Percentiles rank a stretch among this genome's conserved stretches.
Conservation (phyloP, 2,329 filamentous ascomycete species). For the Aphanoascus verrucosus region DNA sequence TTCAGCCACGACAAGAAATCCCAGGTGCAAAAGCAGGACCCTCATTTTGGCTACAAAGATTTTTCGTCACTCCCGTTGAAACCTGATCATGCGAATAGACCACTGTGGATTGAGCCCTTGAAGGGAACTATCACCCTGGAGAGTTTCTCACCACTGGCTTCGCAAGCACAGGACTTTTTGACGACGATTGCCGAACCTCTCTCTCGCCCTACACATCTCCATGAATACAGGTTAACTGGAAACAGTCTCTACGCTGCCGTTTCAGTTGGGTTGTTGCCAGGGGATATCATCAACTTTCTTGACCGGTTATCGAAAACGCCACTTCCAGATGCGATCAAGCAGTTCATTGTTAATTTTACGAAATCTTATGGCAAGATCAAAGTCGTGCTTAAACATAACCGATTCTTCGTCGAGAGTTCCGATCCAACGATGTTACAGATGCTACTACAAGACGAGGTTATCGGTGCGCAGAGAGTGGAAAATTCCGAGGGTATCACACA, state of each 20-base stretch:
- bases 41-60: conserved; percentile 56
- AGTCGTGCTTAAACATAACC: conserved; percentile 85
- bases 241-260: conserved; percentile 94
- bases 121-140: conserved; percentile 84
- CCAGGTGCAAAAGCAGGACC: conserved; percentile 36
- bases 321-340: conserved; percentile 66
- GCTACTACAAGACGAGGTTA: conserved; percentile 72
- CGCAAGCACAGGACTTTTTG: conserved; percentile 83
- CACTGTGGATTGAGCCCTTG: conserved; percentile 84
- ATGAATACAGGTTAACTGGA: conserved; percentile 84
- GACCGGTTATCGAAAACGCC: conserved; percentile 83
- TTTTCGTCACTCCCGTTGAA: conserved; percentile 77
- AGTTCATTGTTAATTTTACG: conserved; percentile 73
- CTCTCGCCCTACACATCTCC: conserved; percentile 78
- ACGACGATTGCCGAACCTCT: conserved; percentile 92
- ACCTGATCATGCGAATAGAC: conserved; percentile 77
- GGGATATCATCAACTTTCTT: conserved; percentile 81
- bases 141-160: conserved; percentile 80
- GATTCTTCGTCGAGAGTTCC: conserved; percentile 85
- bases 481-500: conserved; percentile 62
- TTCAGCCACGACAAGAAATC: conserved; percentile 40
- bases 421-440: conserved; percentile 78
- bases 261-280: conserved; percentile 78
- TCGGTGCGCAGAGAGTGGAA: conserved; percentile 68
- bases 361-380: conserved; percentile 93